These are phyloP conservation scores for Candida easanensis DNA, from an alignment of 805 yeast genomes.

Conservation along the genomic window DNA sequence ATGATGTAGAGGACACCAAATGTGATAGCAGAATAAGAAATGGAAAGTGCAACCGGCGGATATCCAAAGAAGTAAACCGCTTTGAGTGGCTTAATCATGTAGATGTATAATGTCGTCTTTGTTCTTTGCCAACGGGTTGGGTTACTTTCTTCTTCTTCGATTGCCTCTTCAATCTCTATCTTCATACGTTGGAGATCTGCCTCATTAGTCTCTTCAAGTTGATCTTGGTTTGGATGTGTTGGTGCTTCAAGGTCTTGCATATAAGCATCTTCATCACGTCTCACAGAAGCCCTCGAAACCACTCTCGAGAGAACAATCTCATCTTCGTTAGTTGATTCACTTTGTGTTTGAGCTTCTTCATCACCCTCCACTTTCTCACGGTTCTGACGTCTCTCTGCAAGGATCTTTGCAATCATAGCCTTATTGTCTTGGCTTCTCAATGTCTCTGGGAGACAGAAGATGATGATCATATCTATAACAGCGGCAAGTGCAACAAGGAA, in stretches of 20 bases:
- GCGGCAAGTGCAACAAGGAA: constrained; percentile 69
- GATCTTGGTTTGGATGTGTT: constrained; percentile 5
- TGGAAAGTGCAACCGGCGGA: constrained; percentile 72
- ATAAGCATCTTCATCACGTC: constrained; percentile 6
- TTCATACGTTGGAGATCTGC: constrained; percentile 26
- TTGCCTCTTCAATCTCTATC: constrained; percentile 26
- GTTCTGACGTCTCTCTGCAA: constrained; percentile 36
- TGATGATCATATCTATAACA: constrained; percentile 43
- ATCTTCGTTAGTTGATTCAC: not conserved
- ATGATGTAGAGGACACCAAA: constrained; percentile 70
- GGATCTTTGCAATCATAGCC: constrained; percentile 45
- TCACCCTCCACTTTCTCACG: constrained; percentile 2
- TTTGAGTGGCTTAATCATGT: constrained; percentile 56
- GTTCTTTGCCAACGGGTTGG: constrained; percentile 23
- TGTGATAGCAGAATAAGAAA: constrained; percentile 65
- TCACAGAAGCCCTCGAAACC: constrained; percentile 10
- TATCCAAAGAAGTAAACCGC: constrained; percentile 58
- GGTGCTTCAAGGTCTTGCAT: constrained; percentile 9
- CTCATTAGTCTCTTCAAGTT: constrained; percentile 7
- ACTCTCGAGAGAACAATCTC: constrained; percentile 6
- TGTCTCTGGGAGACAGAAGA: constrained; percentile 74
- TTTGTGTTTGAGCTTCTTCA: constrained; percentile 2
- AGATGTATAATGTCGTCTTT: constrained; percentile 40
- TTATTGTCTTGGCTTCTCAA: constrained; percentile 53
- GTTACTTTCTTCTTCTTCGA: constrained; percentile 14